Conservation (phyloP, 768 basidiomycete genomes). For the Ephemerocybe angulata region DNA sequence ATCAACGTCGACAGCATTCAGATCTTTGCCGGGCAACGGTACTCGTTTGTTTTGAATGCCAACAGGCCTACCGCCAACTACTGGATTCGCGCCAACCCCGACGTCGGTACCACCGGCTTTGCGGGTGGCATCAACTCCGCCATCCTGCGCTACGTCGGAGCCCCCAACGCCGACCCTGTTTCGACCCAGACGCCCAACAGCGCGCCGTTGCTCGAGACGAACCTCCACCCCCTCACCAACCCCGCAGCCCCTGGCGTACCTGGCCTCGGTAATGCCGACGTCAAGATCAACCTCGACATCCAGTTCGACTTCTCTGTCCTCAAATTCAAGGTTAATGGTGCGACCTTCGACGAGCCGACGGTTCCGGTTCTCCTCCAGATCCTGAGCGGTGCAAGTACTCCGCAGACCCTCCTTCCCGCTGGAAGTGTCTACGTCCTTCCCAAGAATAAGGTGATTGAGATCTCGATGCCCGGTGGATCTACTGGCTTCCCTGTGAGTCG, state of each 20-base stretch:
- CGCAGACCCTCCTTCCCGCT: constrained; percentile 36
- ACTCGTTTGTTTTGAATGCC: constrained; percentile 39
- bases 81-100: constrained; percentile 27
- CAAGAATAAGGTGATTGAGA: constrained; percentile 33
- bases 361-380: constrained; percentile 50
- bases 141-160: constrained; percentile 38
- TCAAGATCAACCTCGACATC: constrained; percentile 19
- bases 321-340: constrained; percentile 10
- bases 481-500: constrained; percentile 8
- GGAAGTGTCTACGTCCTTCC: constrained; percentile 44
- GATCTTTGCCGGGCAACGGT: no score
- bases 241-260: constrained; percentile 21
- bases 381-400: constrained; percentile 36
- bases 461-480: constrained; percentile 10
- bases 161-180: constrained; percentile 28
- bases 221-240: no score
- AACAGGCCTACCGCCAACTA: constrained; percentile 23
- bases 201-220: not conserved
- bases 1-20: constrained; percentile 35
- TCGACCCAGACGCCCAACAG: constrained; percentile 7
- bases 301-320: constrained; percentile 4
- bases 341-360: constrained; percentile 21
- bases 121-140: constrained; percentile 28
- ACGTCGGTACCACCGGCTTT: constrained; percentile 47
- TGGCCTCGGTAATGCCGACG: constrained; percentile 11